Evolutionary conservation across 805 yeast species (phyloP).

Genomic region (Sugiyamaella qingdaonensis): DNA sequence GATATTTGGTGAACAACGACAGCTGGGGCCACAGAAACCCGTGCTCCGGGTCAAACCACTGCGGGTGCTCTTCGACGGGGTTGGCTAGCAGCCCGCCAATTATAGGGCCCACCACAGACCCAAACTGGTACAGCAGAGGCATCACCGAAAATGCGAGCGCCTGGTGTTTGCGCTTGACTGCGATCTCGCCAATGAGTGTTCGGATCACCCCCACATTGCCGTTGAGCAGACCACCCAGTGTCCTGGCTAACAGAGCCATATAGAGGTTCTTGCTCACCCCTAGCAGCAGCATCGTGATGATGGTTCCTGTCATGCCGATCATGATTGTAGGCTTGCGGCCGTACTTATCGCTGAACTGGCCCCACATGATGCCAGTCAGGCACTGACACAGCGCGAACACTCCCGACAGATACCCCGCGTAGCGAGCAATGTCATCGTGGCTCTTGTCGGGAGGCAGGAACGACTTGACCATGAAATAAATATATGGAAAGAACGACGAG

Average conservation of each 20-base stretch:
- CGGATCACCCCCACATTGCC: constrained; percentile 65
- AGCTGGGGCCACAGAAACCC: constrained; percentile 1
- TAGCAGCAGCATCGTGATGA: constrained; percentile 43
- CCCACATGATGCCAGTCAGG: constrained; percentile 58
- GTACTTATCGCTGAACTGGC: constrained; percentile 47
- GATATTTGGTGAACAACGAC: constrained; percentile 34
- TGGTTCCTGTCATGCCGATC: constrained; percentile 51
- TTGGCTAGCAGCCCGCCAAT: constrained; percentile 52
- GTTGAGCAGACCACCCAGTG: constrained; percentile 52
- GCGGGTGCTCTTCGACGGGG: constrained; percentile 36
- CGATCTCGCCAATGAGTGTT: constrained; percentile 59
- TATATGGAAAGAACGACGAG: constrained; percentile 60
- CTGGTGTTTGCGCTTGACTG: constrained; percentile 53
- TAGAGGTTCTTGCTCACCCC: constrained; percentile 53
- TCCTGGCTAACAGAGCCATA: constrained; percentile 51
- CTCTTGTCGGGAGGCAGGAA: constrained; percentile 45
- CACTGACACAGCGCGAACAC: constrained; percentile 61
- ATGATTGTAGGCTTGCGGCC: constrained; percentile 56
- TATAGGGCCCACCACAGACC: constrained; percentile 58
- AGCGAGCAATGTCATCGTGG: constrained; percentile 49
- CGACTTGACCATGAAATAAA: constrained; percentile 59
- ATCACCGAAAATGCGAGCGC: constrained; percentile 58
- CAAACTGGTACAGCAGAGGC: constrained; percentile 60
- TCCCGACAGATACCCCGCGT: constrained; percentile 59
- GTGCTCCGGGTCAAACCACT: constrained; percentile 21